Percentiles rank a stretch among this genome's conserved stretches.
These are phyloP conservation scores for Chloroidium sp. DNA, from an alignment of 163 green algal species.

Conservation along the genomic window DNA sequence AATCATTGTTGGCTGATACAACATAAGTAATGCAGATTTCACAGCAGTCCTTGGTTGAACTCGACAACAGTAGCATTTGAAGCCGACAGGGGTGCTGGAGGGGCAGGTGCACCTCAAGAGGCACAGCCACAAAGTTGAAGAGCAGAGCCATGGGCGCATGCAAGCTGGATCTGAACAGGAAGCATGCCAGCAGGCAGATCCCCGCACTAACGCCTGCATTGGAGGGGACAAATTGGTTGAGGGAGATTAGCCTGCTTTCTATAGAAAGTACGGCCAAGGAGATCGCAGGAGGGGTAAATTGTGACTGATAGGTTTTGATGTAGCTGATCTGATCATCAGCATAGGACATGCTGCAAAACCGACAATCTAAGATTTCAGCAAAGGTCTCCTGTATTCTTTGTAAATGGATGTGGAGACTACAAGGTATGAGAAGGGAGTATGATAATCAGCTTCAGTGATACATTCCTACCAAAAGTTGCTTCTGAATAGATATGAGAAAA, in stretches of 20 bases:
- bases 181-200: not conserved
- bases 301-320: too few relatives aligned
- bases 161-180: not conserved
- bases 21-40: not conserved
- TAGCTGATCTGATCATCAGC: too few relatives aligned
- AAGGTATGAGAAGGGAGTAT: not conserved
- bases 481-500: not conserved
- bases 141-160: not conserved
- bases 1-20: too few relatives aligned
- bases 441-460: not conserved
- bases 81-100: not conserved
- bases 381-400: too few relatives aligned
- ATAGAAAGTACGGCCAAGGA: too few relatives aligned
- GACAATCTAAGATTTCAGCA: too few relatives aligned
- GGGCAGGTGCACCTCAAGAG: not conserved
- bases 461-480: not conserved
- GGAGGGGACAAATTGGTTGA: too few relatives aligned
- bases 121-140: not conserved
- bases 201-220: not conserved
- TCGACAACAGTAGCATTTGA: not conserved
- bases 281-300: too few relatives aligned
- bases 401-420: too few relatives aligned
- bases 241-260: too few relatives aligned
- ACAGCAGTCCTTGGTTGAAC: not conserved
- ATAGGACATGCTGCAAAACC: too few relatives aligned